phyloP scores from a whole-genome alignment of 257 asterid genomes.

The Perilla frutescens region DNA sequence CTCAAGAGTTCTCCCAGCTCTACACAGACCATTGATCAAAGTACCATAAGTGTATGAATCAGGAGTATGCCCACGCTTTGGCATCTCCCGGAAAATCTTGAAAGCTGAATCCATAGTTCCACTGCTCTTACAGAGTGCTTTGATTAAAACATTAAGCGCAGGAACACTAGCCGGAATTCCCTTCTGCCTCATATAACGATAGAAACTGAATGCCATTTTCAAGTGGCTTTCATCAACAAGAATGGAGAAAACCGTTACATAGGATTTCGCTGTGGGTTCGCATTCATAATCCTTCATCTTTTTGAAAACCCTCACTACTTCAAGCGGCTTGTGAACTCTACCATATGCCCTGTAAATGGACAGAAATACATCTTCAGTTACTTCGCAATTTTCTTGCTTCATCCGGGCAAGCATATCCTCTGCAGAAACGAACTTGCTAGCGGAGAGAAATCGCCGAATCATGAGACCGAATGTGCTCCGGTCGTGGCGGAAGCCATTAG shows the following conservation, averaged over 20 bases:
- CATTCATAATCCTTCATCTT: constrained; percentile 74
- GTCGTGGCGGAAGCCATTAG: constrained; percentile 77
- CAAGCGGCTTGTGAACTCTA: constrained; percentile 87
- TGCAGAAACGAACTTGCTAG: constrained; percentile 64
- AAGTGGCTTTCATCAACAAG: constrained; percentile 84
- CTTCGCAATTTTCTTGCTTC: constrained; percentile 71
- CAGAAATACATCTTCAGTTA: constrained; percentile 68
- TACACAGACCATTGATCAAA: constrained; percentile 84
- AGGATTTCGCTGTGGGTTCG: constrained; percentile 69
- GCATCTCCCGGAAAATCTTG: constrained; percentile 76
- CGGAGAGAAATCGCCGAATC: constrained; percentile 69
- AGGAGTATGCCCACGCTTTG: constrained; percentile 67
- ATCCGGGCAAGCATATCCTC: constrained; percentile 76
- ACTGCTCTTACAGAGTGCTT: constrained; percentile 80
- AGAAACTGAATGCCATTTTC: constrained; percentile 79
- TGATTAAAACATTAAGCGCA: constrained; percentile 75
- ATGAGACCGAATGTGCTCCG: constrained; percentile 60
- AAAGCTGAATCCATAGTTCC: constrained; percentile 79
- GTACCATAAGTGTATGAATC: constrained; percentile 93
- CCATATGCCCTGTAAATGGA: constrained; percentile 75
- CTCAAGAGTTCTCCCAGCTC: constrained; percentile 64
- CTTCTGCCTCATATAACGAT: constrained; percentile 70
- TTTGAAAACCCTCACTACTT: constrained; percentile 68
- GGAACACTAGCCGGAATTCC: constrained; percentile 72
- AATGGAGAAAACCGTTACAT: constrained; percentile 71